Base-by-base conservation (phyloP, 2,329 filamentous ascomycete species). In the Periconia digitata region DNA sequence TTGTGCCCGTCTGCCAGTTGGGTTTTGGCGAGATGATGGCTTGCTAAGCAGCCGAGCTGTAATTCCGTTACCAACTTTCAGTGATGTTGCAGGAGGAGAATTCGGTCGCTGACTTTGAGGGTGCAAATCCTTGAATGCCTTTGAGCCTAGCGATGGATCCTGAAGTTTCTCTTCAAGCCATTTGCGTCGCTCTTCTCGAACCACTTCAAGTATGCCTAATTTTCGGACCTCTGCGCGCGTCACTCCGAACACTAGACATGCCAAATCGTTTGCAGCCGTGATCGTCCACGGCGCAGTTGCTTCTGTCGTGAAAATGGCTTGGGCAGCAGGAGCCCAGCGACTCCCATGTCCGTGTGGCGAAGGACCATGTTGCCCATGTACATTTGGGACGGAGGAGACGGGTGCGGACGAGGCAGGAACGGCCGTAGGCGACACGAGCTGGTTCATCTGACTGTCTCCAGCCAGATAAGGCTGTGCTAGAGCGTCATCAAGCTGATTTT, bases 271-370 rank as follows among this genome's bases (percentile, higher is more conserved):
- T 42, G 94, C 94, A 3, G 94, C 90, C 44, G 96, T 82, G 50
- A 99, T 96, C 1, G 92, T 99, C 89, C 91, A 99, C 3, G 92
- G 94, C 8, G 90, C 83, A 55, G 87, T 85, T 13, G 89, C 82
- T 71, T 95, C 90, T n/a, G 94, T 99, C 7, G 92, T 95, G 69
- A 99, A 99, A 48, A 99, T 96, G 44, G 94, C 94, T 70, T 99
- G 94, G 5, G 92, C 89, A 36, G 90, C 89, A 7, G 91, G 91
- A 13, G 89, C 86, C 85, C 91, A 96, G 70, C 94, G 85, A 62
- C 89, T 94, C 49, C 90, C 88, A 72, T 96, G 92, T 8, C 88
- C 88, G 70, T 96, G 92, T n/a, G 76, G 76, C 32, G 74, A 75
- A 34, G 73, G 67, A 16, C 72, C 72, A 44, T 17, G 15, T 45